Evolutionary conservation across 805 yeast genomes (phyloP), one percentile per base, ranked within the genome.

Genomic region (Cyberlindnera japonica): DNA sequence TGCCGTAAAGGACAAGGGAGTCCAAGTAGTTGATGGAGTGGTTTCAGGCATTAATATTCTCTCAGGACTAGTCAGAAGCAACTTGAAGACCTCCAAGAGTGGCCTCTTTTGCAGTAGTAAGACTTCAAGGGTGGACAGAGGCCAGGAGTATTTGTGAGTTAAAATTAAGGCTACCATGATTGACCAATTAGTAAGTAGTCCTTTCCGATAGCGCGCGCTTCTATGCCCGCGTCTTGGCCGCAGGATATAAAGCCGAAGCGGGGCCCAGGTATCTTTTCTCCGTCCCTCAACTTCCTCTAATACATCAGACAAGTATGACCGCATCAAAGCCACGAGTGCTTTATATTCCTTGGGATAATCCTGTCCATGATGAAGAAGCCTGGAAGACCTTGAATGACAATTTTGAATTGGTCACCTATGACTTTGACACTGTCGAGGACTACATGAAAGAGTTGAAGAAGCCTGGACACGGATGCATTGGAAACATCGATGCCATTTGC

Each of bases 271-370:
- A 10, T 31, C 15, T 5, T 15, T 18, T 25, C 28, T 25, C 30
- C 30, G 30, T 22, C 24, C 11, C 9, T 28, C 31, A 14, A 14
- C n/a, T 14, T 15, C 18, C n/a, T 20, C 12, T 23, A 12, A 14
- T 16, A 5, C 10, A 14, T 29, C n/a, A 11, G 13, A 12, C 13
- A 7, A 37, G 33, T 39, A 49, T 43, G 33, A 39, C 41, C 13
- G 10, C 36, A 11, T n/a, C 26, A 4, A 62, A 57, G 29, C 70
- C 71, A 18, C 57, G 64, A 38, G 60, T 65, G 4, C 50, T 67
- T 3, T 67, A 67, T 46, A 52, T 65, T 14, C 70, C 70, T 3
- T 59, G 67, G 59, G 66, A 63, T 18, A 47, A 57, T 5, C 60
- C 63, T 5, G 58, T 65, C 19, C 71, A 66, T 41, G 67, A 65